Conservation (phyloP, 805 yeast species). For the Zygosaccharomyces gambellarensis region DNA sequence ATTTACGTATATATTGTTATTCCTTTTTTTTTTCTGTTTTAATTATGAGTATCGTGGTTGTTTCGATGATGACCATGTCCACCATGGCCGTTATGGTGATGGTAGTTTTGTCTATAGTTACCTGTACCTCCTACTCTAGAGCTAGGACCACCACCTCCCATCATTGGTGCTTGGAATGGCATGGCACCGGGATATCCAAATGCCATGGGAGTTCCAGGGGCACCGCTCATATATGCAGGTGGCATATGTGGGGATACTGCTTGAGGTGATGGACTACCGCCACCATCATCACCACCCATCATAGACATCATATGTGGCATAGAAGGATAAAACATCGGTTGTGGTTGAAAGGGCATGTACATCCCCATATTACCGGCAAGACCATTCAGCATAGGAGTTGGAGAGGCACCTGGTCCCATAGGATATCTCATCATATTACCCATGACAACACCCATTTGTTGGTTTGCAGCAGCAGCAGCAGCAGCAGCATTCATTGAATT, state of each 20-base stretch:
- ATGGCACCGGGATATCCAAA: slow-evolving; percentile 30
- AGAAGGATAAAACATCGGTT: slow-evolving; percentile 32
- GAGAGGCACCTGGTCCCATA: slow-evolving; percentile 22
- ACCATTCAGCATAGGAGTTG: slow-evolving; percentile 28
- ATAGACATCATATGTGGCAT: slow-evolving; percentile 32
- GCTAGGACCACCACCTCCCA: slow-evolving; percentile 14
- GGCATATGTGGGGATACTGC: slow-evolving; percentile 27
- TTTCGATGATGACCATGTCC: slow-evolving; percentile 17
- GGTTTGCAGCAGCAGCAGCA: slow-evolving; percentile 20
- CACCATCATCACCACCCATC: slow-evolving; percentile 22
- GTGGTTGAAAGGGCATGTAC: slow-evolving; percentile 36
- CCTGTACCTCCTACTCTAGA: slow-evolving; percentile 12
- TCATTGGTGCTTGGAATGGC: slow-evolving; percentile 26
- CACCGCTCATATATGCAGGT: slow-evolving; percentile 26
- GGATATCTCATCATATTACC: slow-evolving; percentile 33
- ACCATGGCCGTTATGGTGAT: slow-evolving; percentile 15
- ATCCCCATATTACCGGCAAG: slow-evolving; percentile 24
- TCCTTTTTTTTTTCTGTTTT: neutral
- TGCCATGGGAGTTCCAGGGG: slow-evolving; percentile 20
- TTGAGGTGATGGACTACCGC: slow-evolving; percentile 24
- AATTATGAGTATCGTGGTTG: slow-evolving; percentile 10
- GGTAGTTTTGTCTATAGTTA: slow-evolving; percentile 22
- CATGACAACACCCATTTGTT: slow-evolving; percentile 27
- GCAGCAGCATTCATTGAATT: slow-evolving; percentile 22
- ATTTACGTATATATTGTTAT: neutral